These are phyloP conservation scores for Stramenopiles sp. DNA, from an alignment of 352 stramenopile species.

Conservation along the genomic window DNA sequence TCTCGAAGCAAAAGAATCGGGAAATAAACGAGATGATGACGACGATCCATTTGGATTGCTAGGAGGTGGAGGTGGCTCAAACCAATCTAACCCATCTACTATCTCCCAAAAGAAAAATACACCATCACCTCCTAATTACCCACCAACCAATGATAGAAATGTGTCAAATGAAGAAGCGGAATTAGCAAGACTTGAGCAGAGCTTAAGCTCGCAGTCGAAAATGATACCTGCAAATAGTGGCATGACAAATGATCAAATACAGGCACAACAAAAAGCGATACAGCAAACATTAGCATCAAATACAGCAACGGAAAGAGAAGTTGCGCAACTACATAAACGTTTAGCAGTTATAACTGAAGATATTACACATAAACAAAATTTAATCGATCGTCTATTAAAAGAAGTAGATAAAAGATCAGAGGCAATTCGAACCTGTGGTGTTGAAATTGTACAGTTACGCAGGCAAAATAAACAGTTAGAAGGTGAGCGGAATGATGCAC, in stretches of 20 bases:
- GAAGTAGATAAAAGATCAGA: slow-evolving; percentile 33
- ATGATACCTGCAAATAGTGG: not conserved
- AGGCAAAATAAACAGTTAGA: not conserved
- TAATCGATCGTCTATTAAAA: slow-evolving; percentile 24
- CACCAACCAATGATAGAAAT: not conserved
- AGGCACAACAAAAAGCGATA: not conserved
- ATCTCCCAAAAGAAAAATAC: not conserved
- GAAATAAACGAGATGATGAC: not conserved
- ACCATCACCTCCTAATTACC: not conserved
- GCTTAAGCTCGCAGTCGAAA: not conserved
- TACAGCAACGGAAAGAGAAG: not conserved
- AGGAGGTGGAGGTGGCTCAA: too few relatives aligned
- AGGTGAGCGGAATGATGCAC: not conserved
- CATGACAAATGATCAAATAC: too few relatives aligned
- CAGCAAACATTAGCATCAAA: not conserved
- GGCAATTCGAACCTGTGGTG: slow-evolving; percentile 35
- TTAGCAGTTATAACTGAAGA: not conserved
- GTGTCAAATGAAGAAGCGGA: not conserved
- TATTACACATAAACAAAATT: not conserved
- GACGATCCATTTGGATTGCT: too few relatives aligned
- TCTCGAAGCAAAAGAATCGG: not conserved
- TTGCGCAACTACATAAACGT: not conserved
- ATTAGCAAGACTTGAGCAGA: not conserved
- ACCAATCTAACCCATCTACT: not conserved
- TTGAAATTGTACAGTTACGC: slow-evolving; percentile 34